These are phyloP conservation scores for Xylariaceae sp. DNA, from an alignment of 2,329 filamentous ascomycete species.

Conservation along the genomic window DNA sequence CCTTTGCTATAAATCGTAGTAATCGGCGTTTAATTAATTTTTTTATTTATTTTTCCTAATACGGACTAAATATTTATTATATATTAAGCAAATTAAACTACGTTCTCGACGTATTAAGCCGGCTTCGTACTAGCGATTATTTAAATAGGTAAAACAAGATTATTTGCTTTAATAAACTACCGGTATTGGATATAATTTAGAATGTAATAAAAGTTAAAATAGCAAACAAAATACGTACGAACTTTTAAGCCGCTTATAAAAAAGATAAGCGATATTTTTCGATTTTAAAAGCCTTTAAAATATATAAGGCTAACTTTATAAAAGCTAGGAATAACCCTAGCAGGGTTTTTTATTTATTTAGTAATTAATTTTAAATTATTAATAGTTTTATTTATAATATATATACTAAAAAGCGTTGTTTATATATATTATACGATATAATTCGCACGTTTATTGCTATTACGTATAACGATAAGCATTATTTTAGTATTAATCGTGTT, in stretches of 20 bases:
- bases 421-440: constrained; percentile 1
- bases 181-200: not conserved
- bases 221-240: not conserved
- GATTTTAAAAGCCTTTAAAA: not conserved
- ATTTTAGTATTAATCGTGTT: not conserved
- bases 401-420: not conserved
- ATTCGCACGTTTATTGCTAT: not conserved
- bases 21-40: constrained; percentile 1
- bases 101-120: not conserved
- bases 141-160: not conserved
- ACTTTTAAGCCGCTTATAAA: not conserved
- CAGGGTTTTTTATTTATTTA: not conserved
- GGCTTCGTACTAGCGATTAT: not conserved
- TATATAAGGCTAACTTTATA: not conserved
- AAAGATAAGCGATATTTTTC: not conserved
- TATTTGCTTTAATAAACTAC: not conserved
- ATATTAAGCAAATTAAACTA: not conserved
- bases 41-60: constrained; percentile 3
- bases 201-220: not conserved
- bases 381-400: constrained; percentile 1
- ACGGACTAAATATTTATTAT: constrained; percentile 1
- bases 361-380: constrained; percentile 1
- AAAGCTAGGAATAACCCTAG: not conserved
- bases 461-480: not conserved
- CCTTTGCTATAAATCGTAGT: not conserved